phyloP scores from a whole-genome alignment of 306 rosid genomes.

The Lathyrus tuberosus region DNA sequence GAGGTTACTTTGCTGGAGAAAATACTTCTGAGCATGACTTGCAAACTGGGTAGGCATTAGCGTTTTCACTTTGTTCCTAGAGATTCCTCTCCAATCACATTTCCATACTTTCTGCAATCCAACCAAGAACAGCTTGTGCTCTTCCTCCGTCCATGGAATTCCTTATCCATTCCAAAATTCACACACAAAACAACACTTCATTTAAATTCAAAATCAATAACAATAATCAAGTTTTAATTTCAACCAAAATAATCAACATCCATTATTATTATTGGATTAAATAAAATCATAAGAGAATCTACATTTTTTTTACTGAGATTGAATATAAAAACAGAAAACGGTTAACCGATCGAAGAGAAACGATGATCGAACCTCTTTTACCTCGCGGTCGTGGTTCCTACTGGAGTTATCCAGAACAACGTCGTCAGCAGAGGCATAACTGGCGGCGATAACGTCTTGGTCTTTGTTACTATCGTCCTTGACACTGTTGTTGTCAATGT shows the following conservation, averaged over 20 bases:
- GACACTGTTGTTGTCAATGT: slow-evolving; percentile 23
- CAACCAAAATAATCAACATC: no score
- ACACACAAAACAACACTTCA: no score
- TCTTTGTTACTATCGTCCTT: slow-evolving; percentile 34
- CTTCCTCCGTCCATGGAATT: slow-evolving; percentile 98
- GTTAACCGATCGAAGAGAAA: not conserved
- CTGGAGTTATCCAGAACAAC: slow-evolving; percentile 61
- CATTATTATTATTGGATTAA: no score
- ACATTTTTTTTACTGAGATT: no score
- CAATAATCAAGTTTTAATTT: no score
- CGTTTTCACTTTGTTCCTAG: slow-evolving; percentile 88
- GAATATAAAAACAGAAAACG: not conserved
- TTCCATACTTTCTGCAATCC: slow-evolving; percentile 96
- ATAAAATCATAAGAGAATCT: no score
- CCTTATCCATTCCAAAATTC: slow-evolving; percentile 80
- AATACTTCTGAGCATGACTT: slow-evolving; percentile 97
- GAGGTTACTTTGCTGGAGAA: slow-evolving; percentile 82
- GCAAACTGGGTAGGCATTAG: slow-evolving; percentile 98
- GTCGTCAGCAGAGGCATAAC: slow-evolving; percentile 90
- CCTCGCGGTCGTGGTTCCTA: slow-evolving; percentile 82
- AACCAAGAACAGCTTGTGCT: slow-evolving; percentile 85
- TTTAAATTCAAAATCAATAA: no score
- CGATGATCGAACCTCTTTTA: slow-evolving; percentile 79
- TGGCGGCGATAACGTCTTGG: slow-evolving; percentile 53
- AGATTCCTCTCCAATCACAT: slow-evolving; percentile 98